Conservation (phyloP, 768 basidiomycete species). For the Lepiota venenata region DNA sequence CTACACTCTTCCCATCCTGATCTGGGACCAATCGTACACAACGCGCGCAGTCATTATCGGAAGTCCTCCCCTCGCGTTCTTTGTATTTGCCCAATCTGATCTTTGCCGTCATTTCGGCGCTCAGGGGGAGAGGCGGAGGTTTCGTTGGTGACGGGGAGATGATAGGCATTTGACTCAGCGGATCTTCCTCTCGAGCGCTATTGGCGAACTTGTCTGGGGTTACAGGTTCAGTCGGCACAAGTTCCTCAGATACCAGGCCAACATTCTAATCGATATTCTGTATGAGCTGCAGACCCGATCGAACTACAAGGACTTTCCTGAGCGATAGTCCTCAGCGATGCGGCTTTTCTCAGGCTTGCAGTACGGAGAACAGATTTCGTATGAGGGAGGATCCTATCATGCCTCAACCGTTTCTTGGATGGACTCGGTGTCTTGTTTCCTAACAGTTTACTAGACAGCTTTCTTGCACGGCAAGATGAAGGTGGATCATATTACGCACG, state of each 20-base stretch:
- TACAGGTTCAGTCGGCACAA: constrained; percentile 8
- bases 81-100: constrained; percentile 37
- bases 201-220: not conserved
- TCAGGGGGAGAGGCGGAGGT: constrained; percentile 28
- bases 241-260: not conserved
- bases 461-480: too few species aligned
- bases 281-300: too few species aligned
- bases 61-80: constrained; percentile 37
- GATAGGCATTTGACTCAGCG: constrained; percentile 35
- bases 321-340: too few species aligned
- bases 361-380: too few species aligned
- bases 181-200: not conserved
- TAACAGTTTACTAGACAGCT: too few species aligned
- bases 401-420: too few species aligned
- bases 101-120: constrained; percentile 41
- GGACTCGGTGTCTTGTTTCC: too few species aligned
- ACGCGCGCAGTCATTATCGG: constrained; percentile 10
- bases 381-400: too few species aligned
- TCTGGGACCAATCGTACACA: not conserved
- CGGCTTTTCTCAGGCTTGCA: too few species aligned
- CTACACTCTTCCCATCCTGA: not conserved
- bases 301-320: too few species aligned
- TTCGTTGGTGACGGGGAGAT: constrained; percentile 49
- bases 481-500: too few species aligned
- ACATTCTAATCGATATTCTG: too few species aligned